Conservation (phyloP, 2,329 filamentous ascomycete species). For the Ophiostoma piceae region DNA sequence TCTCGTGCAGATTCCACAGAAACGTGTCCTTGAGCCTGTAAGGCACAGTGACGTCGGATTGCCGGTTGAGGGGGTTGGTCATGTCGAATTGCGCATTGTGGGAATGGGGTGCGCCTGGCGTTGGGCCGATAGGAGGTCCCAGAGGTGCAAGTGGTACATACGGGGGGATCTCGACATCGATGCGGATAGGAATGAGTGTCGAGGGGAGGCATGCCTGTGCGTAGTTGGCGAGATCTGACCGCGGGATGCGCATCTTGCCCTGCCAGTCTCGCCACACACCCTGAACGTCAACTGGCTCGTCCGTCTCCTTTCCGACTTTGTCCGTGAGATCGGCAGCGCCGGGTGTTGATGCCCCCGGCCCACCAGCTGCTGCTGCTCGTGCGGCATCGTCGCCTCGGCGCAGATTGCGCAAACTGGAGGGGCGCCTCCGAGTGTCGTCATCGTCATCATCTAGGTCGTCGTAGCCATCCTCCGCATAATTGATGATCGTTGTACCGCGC, state of each 20-base stretch:
- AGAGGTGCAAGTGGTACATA: conserved; percentile 53
- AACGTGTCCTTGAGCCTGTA: conserved; percentile 94
- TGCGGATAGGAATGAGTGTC: conserved; percentile 89
- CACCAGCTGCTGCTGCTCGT: conserved; percentile 36
- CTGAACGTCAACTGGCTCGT: conserved; percentile 73
- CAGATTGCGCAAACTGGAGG: conserved; percentile 77
- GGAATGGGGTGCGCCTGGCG: conserved; percentile 49
- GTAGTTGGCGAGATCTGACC: conserved; percentile 55
- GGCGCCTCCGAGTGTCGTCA: conserved; percentile 69
- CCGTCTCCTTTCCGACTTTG: conserved; percentile 77
- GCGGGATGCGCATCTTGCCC: conserved; percentile 59
- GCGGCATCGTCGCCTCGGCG: conserved; percentile 66
- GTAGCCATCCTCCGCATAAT: conserved; percentile 94
- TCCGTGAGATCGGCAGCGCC: conserved; percentile 53
- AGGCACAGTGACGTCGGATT: conserved; percentile 71
- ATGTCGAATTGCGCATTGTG: conserved; percentile 64
- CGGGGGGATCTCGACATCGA: conserved; percentile 85
- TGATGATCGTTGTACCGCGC: conserved; percentile 91
- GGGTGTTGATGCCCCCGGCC: background rate
- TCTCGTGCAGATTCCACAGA: conserved; percentile 95
- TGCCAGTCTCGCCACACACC: conserved; percentile 96
- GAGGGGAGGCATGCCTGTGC: conserved; percentile 72
- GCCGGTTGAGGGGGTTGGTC: conserved; percentile 69
- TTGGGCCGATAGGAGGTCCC: conserved; percentile 27
- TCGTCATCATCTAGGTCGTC: conserved; percentile 72